Evolutionary conservation across 352 stramenopile genomes (phyloP).

Genomic region (Phytophthora multivora): DNA sequence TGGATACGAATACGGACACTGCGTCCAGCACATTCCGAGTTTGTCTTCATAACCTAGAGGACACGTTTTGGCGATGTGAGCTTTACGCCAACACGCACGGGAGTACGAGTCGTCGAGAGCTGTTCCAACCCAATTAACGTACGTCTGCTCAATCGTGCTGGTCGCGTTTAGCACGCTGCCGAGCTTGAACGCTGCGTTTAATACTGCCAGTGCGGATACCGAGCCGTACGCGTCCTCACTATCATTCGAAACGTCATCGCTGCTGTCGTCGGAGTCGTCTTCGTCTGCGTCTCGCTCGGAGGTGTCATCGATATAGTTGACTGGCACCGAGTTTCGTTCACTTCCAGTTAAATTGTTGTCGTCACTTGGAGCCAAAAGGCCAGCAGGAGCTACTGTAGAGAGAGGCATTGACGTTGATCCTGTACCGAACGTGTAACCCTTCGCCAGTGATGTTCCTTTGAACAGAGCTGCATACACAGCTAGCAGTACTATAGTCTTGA

Average conservation of each 20-base stretch:
- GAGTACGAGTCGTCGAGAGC: conserved; percentile 8
- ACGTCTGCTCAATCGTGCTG: conserved; percentile 34
- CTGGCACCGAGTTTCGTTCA: not conserved
- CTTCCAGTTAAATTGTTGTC: not conserved
- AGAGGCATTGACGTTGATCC: conserved; percentile 1
- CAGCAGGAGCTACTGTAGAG: not conserved
- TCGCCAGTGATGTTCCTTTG: not conserved
- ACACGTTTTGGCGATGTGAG: conserved; percentile 42
- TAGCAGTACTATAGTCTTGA: conserved; percentile 7
- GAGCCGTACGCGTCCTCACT: conserved; percentile 5
- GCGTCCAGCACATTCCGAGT: conserved; percentile 39
- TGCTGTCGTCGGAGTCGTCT: conserved; percentile 11
- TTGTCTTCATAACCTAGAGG: conserved; percentile 34
- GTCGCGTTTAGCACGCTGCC: conserved; percentile 34
- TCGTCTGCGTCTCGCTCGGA: conserved; percentile 6
- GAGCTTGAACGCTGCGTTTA: conserved; percentile 25
- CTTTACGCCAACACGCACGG: conserved; percentile 41
- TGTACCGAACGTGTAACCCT: conserved; percentile 5
- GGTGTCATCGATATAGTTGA: not conserved
- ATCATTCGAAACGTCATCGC: not conserved
- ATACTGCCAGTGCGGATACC: not conserved
- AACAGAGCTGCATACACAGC: not conserved
- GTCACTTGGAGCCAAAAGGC: not conserved
- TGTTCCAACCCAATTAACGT: conserved; percentile 40
- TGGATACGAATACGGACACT: conserved; percentile 54